Conservation (phyloP, 345 rosid genomes). For the Noccaea bulbosa region DNA sequence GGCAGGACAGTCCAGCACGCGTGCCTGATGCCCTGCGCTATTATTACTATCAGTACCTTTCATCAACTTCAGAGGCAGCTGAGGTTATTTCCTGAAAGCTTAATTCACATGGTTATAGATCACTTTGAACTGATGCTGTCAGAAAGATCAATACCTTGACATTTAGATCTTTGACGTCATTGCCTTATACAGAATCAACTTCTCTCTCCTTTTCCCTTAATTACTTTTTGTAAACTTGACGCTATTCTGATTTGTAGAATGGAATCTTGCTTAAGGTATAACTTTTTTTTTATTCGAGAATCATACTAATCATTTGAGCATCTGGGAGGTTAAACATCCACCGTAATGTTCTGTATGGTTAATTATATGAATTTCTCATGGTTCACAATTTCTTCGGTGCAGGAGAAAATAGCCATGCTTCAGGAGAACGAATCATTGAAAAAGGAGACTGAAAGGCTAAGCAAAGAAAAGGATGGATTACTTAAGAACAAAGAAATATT, state of each 20-base stretch:
- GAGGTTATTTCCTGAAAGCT: constrained; percentile 55
- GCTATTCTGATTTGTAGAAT: constrained; percentile 3
- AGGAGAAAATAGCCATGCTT: constrained; percentile 95
- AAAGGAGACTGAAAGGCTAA: constrained; percentile 62
- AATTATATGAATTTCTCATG: constrained; percentile 28
- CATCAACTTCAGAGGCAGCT: constrained; percentile 93
- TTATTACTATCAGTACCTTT: constrained; percentile 95
- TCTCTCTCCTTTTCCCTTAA: constrained; percentile 18
- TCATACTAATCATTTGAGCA: not conserved
- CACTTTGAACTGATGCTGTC: constrained; percentile 27
- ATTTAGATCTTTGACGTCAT: constrained; percentile 21
- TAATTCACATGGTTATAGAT: constrained; percentile 9
- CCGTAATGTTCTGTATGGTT: constrained; percentile 12
- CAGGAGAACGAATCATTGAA: constrained; percentile 66
- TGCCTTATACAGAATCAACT: constrained; percentile 16
- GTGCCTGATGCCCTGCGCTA: constrained; percentile 95
- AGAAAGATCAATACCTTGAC: constrained; percentile 17
- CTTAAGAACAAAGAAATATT: constrained; percentile 62
- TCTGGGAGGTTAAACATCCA: not conserved
- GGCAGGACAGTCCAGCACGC: constrained; percentile 83
- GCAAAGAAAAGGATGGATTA: constrained; percentile 62
- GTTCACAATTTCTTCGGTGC: constrained; percentile 40
- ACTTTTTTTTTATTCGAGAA: constrained; percentile 28
- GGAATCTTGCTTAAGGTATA: not conserved
- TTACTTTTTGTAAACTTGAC: constrained; percentile 5